These are phyloP conservation scores for Xylaria sp. DNA, from an alignment of 2,329 filamentous ascomycete species.

Conservation along the genomic window DNA sequence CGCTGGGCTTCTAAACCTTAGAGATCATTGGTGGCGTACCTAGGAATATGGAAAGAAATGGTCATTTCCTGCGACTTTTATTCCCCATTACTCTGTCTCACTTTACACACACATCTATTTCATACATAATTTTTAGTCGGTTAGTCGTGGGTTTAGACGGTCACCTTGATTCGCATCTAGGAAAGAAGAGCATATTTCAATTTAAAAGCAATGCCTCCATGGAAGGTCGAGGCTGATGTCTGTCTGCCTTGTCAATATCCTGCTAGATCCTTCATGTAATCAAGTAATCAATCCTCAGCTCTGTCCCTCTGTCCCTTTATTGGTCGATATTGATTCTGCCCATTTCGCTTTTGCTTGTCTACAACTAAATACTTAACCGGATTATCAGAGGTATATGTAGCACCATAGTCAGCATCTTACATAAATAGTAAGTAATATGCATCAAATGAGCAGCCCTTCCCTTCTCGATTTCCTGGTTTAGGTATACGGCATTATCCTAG, in stretches of 20 bases:
- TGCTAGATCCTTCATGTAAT: neutral
- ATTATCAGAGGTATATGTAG: too few relatives aligned
- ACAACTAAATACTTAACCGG: neutral
- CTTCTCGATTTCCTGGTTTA: neutral
- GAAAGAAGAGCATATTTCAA: constrained; percentile 31
- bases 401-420: neutral
- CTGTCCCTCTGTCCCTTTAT: neutral
- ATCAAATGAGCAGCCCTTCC: neutral
- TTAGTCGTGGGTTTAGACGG: constrained; percentile 32
- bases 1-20: constrained; percentile 9
- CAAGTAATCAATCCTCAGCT: neutral
- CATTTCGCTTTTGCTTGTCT: neutral
- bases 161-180: constrained; percentile 37
- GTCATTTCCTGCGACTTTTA: constrained; percentile 7
- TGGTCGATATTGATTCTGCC: neutral
- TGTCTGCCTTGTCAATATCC: neutral
- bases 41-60: constrained; percentile 26
- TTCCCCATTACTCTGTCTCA: constrained; percentile 3
- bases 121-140: constrained; percentile 32
- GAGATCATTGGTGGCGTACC: constrained; percentile 34
- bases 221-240: neutral
- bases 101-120: constrained; percentile 17
- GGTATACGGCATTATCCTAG: neutral
- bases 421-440: neutral
- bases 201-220: constrained; percentile 14